Conservation (phyloP, 805 yeast genomes). For the Candida tammaniensis region DNA sequence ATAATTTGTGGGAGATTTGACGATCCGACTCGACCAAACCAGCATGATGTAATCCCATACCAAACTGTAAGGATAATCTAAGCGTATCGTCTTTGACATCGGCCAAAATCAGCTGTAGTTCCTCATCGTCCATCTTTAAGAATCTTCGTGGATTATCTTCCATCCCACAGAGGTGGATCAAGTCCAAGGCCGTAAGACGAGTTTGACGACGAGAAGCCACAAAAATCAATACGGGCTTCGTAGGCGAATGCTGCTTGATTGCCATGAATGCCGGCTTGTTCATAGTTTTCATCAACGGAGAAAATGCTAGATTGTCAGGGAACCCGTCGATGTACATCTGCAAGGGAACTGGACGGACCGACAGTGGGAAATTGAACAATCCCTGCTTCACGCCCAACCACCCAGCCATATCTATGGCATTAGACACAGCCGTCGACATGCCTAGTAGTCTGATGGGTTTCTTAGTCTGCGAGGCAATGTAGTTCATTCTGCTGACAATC, state of each 20-base stretch:
- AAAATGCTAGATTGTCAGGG: conserved; percentile 76
- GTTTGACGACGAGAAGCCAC: conserved; percentile 85
- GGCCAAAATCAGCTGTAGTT: conserved; percentile 47
- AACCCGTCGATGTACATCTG: conserved; percentile 87
- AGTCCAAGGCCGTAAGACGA: conserved; percentile 72
- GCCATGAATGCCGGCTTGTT: conserved; percentile 91
- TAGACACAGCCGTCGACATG: conserved; percentile 82
- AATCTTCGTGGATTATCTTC: conserved; percentile 75
- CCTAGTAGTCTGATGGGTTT: conserved; percentile 67
- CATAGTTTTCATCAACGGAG: conserved; percentile 84
- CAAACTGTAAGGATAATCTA: conserved; percentile 68
- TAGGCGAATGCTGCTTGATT: conserved; percentile 85
- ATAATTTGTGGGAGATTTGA: conserved; percentile 64
- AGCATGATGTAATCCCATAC: conserved; percentile 81
- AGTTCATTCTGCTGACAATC: conserved; percentile 86
- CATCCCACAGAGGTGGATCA: conserved; percentile 75
- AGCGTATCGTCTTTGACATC: conserved; percentile 82
- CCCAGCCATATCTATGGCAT: conserved; percentile 81
- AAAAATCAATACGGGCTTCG: conserved; percentile 78
- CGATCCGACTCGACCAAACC: conserved; percentile 76
- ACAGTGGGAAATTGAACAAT: conserved; percentile 73
- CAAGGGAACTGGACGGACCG: conserved; percentile 82
- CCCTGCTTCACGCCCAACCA: conserved; percentile 79
- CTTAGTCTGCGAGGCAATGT: conserved; percentile 58
- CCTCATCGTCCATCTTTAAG: conserved; percentile 61